Evolutionary conservation across 1,139 yeast species (phyloP).

Genomic region (Yamadazyma trypodendri): DNA sequence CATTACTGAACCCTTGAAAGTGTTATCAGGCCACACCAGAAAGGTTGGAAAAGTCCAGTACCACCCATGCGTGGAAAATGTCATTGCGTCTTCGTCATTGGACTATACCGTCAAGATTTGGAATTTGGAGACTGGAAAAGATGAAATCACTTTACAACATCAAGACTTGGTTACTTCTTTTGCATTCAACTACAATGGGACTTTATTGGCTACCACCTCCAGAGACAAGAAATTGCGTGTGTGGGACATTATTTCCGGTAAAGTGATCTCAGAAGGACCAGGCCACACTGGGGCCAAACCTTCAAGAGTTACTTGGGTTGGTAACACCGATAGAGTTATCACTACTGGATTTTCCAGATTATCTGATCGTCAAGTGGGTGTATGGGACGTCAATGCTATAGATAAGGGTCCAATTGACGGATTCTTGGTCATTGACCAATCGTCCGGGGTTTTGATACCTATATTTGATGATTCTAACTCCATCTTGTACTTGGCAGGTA

Average conservation of each 20-base stretch:
- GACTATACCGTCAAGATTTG: conserved; percentile 90
- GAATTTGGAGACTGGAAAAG: conserved; percentile 78
- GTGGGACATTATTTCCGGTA: conserved; percentile 83
- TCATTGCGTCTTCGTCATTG: conserved; percentile 84
- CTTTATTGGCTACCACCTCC: conserved; percentile 83
- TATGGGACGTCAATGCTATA: conserved; percentile 82
- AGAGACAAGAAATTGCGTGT: conserved; percentile 88
- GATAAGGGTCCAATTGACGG: conserved; percentile 86
- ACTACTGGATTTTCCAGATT: conserved; percentile 96
- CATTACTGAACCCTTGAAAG: conserved; percentile 62
- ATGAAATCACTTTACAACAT: conserved; percentile 72
- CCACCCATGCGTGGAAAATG: conserved; percentile 85
- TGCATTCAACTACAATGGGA: conserved; percentile 86
- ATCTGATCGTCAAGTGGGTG: conserved; percentile 91
- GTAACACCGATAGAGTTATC: conserved; percentile 76
- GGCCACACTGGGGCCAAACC: conserved; percentile 94
- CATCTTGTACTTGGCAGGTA: conserved; percentile 87
- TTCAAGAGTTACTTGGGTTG: conserved; percentile 85
- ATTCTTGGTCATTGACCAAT: conserved; percentile 78
- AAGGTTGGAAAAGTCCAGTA: conserved; percentile 92
- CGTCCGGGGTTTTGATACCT: conserved; percentile 93
- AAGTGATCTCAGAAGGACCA: conserved; percentile 75
- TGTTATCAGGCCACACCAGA: conserved; percentile 80
- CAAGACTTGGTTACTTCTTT: conserved; percentile 89
- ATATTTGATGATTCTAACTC: conserved; percentile 79